Base-by-base conservation (phyloP, 2,329 filamentous ascomycete species). In the Talaromyces sp. region DNA sequence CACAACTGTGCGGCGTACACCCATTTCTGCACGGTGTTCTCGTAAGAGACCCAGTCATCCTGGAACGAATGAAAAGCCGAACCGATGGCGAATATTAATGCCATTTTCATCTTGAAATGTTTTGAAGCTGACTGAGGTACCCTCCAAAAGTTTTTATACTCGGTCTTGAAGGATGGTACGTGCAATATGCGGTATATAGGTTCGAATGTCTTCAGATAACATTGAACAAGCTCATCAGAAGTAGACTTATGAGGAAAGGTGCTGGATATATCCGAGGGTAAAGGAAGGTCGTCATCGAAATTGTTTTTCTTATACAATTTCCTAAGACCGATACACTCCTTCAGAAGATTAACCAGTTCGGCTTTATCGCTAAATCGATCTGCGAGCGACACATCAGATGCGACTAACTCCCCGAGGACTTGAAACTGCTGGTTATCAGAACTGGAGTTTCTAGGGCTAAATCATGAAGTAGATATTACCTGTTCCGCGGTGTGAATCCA, bases 131-230 rank as follows among this genome's bases (percentile, higher is more conserved):
- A 43, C 14, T 67, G 65, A 1, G 72, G 70, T 22, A 74, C 67
- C 67, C 65, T 68, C 72, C 75, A 79, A 41, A 79, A 74, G 13
- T 71, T 67, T n/a, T 77, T 71, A 22, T 80, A 70, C 35, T 79
- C 74, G n/a, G 65, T 67, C 33, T 74, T 69, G 45, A 81, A 80
- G 0, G 77, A 74, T 5, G 77, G 78, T 10, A 74, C 70, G 66
- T 81, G 78, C 8, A 81, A 68, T 41, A 81, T 72, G 7, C 76
- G 75, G 65, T 79, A 73, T 3, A 73, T 74, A 2, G 72, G 74
- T 63, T 80, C 78, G 9, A 79, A 70, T 63, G 77, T 77, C 8
- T 71, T 74, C 63, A 80, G 69, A 62, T 80, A 81, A 35, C 75
- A 60, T 7, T 72, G 61, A 6, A 79, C 73, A n/a, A 80, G 68